phyloP scores from a whole-genome alignment of 148 eudicot species.

The Beta vulgaris region DNA sequence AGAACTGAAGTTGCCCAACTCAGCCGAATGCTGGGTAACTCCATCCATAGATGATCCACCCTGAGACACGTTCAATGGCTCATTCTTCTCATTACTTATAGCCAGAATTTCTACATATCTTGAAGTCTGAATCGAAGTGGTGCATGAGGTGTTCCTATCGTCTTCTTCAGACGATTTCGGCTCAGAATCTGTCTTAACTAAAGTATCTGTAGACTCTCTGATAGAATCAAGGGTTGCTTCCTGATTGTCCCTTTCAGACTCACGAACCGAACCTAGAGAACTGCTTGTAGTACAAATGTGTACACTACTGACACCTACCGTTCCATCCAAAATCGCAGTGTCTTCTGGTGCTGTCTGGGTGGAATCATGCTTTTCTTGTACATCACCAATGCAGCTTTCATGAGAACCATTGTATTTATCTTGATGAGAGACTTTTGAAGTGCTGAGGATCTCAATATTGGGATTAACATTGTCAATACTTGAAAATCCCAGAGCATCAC shows the following conservation, averaged over 20 bases:
- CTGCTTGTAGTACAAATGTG: conserved; percentile 9
- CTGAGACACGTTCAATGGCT: conserved; percentile 26
- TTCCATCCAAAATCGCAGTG: conserved; percentile 24
- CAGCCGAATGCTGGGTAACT: conserved; percentile 23
- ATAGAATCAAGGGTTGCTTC: conserved; percentile 17
- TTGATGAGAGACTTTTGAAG: conserved; percentile 22
- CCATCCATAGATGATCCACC: conserved; percentile 28
- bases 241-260: conserved; percentile 20
- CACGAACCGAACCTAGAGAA: conserved; percentile 25
- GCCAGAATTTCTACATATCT: conserved; percentile 24
- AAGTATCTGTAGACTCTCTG: conserved; percentile 6
- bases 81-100: conserved; percentile 23
- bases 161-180: conserved; percentile 28
- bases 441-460: conserved; percentile 17
- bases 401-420: conserved; percentile 6
- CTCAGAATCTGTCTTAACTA: conserved; percentile 19
- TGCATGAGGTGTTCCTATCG: conserved; percentile 17
- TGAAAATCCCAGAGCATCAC: conserved; percentile 18
- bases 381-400: conserved; percentile 20
- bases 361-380: background rate
- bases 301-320: conserved; percentile 17
- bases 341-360: conserved; percentile 16
- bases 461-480: conserved; percentile 23
- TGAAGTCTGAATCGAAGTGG: conserved; percentile 14
- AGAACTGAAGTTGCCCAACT: conserved; percentile 20